Evolutionary conservation across 306 rosid species (phyloP).

Genomic region (Lagenaria siceraria): DNA sequence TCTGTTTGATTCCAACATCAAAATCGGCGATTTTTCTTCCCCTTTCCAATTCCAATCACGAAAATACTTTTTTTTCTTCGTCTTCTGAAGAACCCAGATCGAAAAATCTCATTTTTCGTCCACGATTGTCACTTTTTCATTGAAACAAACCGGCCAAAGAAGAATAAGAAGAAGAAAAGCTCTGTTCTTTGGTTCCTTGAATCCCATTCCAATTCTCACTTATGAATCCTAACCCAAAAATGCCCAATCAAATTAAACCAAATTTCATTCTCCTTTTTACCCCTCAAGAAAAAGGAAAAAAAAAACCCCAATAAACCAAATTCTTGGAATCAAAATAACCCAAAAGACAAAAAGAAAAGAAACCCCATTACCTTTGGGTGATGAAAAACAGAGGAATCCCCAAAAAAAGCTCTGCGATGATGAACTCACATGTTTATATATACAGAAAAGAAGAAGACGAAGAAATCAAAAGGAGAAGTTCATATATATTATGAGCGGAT

Average conservation of each 20-base stretch:
- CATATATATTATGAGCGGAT: background rate
- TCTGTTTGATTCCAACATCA: conserved; percentile 32
- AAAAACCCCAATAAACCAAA: background rate
- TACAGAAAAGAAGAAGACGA: background rate
- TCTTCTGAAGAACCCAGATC: conserved; percentile 38
- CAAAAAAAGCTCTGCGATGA: background rate
- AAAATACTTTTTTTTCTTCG: conserved; percentile 11
- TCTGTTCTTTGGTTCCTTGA: background rate
- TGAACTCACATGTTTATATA: background rate
- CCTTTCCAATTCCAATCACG: conserved; percentile 8
- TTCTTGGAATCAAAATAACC: background rate
- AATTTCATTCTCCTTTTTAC: background rate
- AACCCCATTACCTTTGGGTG: background rate
- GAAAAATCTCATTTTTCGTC: conserved; percentile 25
- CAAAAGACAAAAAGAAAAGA: background rate
- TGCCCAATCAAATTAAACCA: background rate
- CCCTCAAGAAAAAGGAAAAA: background rate
- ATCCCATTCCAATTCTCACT: background rate
- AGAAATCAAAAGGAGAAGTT: background rate
- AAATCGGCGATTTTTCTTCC: background rate
- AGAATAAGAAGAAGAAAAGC: background rate
- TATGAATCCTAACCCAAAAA: background rate
- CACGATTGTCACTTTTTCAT: background rate
- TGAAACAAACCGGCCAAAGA: background rate
- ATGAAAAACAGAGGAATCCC: background rate